Conservation (phyloP, 192 early-diverging fungal species). For the Phlyctochytrium bullatum region DNA sequence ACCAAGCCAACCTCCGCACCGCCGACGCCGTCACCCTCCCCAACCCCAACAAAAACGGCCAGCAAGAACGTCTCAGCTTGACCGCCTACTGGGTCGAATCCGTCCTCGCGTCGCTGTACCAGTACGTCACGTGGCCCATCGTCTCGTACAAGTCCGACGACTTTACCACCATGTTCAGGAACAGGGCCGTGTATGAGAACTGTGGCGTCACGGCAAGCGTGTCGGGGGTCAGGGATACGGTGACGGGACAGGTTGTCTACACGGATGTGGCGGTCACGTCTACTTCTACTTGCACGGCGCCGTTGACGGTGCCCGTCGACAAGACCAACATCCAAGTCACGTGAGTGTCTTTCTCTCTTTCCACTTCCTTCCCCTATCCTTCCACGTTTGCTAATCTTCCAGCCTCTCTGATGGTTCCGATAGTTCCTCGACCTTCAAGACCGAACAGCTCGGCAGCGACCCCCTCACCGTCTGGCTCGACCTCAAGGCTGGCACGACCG, state of each 20-base stretch:
- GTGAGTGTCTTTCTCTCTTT: not conserved
- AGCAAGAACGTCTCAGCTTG: constrained; percentile 6
- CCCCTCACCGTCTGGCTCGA: constrained; percentile 11
- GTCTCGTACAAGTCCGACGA: constrained; percentile 21
- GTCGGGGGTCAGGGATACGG: not conserved
- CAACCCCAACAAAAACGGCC: constrained; percentile 7
- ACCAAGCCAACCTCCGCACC: constrained; percentile 30
- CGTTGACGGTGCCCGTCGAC: constrained; percentile 13
- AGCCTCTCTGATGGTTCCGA: not conserved
- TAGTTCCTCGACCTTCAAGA: not conserved
- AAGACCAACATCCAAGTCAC: not conserved
- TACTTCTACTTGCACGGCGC: constrained; percentile 11
- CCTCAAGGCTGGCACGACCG: not conserved
- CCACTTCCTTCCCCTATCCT: not conserved
- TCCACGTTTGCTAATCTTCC: too few relatives aligned
- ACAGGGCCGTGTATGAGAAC: constrained; percentile 6
- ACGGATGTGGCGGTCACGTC: not conserved
- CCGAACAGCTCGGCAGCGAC: constrained; percentile 16
- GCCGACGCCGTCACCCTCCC: constrained; percentile 4
- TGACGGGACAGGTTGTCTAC: not conserved
- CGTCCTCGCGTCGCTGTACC: constrained; percentile 18
- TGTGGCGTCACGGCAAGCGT: constrained; percentile 1
- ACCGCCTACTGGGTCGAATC: constrained; percentile 14
- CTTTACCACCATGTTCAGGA: constrained; percentile 4
- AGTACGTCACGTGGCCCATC: constrained; percentile 22